Percentiles rank a stretch among this genome's conserved stretches.
phyloP scores from a whole-genome alignment of 2,329 filamentous ascomycete species.

The Trichoderma polysporum region DNA sequence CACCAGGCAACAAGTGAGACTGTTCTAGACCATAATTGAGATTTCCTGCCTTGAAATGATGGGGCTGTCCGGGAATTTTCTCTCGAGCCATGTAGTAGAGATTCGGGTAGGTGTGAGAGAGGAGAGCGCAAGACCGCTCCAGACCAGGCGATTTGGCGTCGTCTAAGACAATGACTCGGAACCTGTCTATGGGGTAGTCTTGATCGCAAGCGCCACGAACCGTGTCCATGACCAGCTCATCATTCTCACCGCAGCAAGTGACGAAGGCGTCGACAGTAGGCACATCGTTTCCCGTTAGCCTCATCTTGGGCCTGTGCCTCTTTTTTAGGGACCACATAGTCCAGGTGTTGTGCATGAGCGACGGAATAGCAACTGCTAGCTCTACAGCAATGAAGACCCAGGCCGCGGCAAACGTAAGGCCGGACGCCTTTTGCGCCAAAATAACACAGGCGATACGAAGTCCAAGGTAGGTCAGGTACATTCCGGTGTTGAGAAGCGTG shows the following conservation, averaged over 20 bases:
- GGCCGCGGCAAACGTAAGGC: conserved; percentile 47
- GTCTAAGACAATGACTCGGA: conserved; percentile 56
- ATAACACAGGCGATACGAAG: conserved; percentile 54
- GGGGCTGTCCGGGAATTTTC: conserved; percentile 48
- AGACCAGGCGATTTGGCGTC: conserved; percentile 51
- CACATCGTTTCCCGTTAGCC: conserved; percentile 48
- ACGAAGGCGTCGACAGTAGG: conserved; percentile 58
- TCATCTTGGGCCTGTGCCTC: conserved; percentile 52
- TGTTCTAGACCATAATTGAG: conserved; percentile 59
- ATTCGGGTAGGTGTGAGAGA: conserved; percentile 46
- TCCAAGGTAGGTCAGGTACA: conserved; percentile 51
- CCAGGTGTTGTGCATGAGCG: conserved; percentile 58
- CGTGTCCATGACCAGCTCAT: conserved; percentile 57
- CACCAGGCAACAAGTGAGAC: conserved; percentile 51
- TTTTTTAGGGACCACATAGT: conserved; percentile 58
- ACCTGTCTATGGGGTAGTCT: conserved; percentile 54
- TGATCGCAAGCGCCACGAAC: conserved; percentile 53
- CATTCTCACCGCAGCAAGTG: conserved; percentile 58
- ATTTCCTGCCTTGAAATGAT: conserved; percentile 65
- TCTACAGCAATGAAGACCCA: conserved; percentile 60
- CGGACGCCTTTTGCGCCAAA: conserved; percentile 45
- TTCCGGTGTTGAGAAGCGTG: conserved; percentile 41
- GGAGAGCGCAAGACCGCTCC: conserved; percentile 38
- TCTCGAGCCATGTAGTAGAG: conserved; percentile 53
- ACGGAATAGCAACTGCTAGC: conserved; percentile 52